Percentiles rank a stretch among this genome's conserved stretches.
phyloP scores from a whole-genome alignment of 139 green algal genomes.

The Coccomyxa sp. region DNA sequence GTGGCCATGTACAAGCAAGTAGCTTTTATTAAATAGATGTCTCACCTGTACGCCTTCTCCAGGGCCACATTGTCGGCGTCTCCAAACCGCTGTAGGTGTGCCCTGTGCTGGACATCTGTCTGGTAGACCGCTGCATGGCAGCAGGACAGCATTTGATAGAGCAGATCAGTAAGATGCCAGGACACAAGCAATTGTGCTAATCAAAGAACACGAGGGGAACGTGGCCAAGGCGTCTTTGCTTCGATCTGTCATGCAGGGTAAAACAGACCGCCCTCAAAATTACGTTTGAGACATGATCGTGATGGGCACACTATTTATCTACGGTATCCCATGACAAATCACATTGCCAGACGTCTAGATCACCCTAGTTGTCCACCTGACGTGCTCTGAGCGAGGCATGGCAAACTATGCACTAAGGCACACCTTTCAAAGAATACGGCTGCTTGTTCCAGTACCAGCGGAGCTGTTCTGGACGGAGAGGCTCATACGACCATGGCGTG shows the following conservation, averaged over 20 bases:
- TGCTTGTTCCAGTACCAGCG: constrained; percentile 35
- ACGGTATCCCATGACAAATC: too few relatives aligned
- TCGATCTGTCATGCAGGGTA: too few relatives aligned
- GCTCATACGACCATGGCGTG: constrained; percentile 16
- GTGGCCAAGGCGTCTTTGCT: too few relatives aligned
- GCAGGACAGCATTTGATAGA: background rate
- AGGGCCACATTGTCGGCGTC: constrained; percentile 26
- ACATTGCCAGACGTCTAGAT: too few relatives aligned
- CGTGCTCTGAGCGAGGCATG: background rate
- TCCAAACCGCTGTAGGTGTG: constrained; percentile 38
- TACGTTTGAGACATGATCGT: too few relatives aligned
- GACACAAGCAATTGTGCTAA: background rate
- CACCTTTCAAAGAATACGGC: constrained; percentile 20
- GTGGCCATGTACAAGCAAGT: background rate
- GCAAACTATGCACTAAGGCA: background rate
- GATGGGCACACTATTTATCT: too few relatives aligned
- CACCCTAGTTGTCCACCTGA: background rate
- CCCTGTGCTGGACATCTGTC: constrained; percentile 35
- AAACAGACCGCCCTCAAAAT: too few relatives aligned
- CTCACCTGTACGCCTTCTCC: constrained; percentile 29
- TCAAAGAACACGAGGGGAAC: background rate
- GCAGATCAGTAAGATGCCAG: background rate
- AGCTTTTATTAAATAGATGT: background rate
- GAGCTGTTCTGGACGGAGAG: constrained; percentile 6
- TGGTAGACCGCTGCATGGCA: constrained; percentile 12